Base-by-base conservation (phyloP, 1,284 basidiomycete species). In the Agaricales sp. region DNA sequence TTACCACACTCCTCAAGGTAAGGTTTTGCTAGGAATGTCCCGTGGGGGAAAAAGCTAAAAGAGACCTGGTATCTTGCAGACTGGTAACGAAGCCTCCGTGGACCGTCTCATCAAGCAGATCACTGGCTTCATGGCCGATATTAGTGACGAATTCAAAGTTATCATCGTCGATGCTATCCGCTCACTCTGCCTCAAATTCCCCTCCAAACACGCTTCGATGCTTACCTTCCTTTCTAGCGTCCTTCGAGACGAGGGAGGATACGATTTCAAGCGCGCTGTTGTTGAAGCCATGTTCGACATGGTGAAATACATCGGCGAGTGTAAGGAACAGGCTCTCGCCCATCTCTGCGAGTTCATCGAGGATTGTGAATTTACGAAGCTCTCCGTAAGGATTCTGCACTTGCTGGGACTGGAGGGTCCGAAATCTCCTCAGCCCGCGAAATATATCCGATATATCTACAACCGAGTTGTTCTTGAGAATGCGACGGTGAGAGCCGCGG, bases 331-430 rank as follows among this genome's bases (percentile, higher is more conserved):
- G 68, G 96, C 96, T 1, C 79, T 99, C 41, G 93, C 93, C 11
- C 92, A 99, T 63, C 79, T 99, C n/a, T 99, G 96, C 75, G 96
- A 99, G 66, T 99, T 99, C 66, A 99, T 99, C 64, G 96, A 99
- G 69, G 96, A 99, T 65, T 99, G 96, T 77, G 96, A 99, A 67
- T 99, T 99, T 65, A 98, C 95, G 39, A 99, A 99, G 69, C 82
- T 99, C 45, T 97, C 92, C 22, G 96, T 99, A 52, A 86, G 96
- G 46, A 92, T 99, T 59, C 76, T 99, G 30, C 90, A 99, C 63
- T 69, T 99, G 35, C 82, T 99, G 44, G 96, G 96, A 45, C 78
- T 93, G 50, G 96, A 99, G 66, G 96, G 96, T 8, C 96, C 96
- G 45, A 92, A 92, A 65, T 88, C 93, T 47, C 82, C 87, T 18